Percentiles rank a stretch among this genome's conserved stretches.
Conservation (phyloP, 2,329 filamentous ascomycete genomes). For the Sporothrix brasiliensis region DNA sequence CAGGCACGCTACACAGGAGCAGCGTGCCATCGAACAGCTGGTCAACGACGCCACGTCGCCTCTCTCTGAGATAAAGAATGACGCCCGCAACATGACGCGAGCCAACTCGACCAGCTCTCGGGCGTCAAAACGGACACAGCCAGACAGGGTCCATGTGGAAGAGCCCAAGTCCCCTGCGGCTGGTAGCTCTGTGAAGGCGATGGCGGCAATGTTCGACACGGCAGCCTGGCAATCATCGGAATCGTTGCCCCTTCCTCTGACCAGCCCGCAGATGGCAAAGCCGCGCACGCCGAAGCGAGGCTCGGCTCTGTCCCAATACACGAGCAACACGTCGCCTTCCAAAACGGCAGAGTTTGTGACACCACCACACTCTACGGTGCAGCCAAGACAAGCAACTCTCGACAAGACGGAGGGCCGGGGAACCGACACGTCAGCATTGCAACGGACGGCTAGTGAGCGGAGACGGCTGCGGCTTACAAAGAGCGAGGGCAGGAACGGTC, state of each 20-base stretch:
- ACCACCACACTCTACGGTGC: constrained; percentile 6
- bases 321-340: constrained; percentile 35
- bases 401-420: background rate
- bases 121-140: background rate
- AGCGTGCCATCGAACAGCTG: background rate
- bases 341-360: constrained; percentile 22
- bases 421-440: background rate
- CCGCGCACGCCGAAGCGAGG: constrained; percentile 33
- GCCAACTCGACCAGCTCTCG: constrained; percentile 20
- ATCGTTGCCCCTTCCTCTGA: background rate
- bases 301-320: constrained; percentile 39
- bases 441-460: constrained; percentile 18
- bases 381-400: background rate
- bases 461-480: constrained; percentile 29
- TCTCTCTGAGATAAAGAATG: constrained; percentile 33
- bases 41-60: background rate
- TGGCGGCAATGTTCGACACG: constrained; percentile 57
- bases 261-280: background rate
- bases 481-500: constrained; percentile 29
- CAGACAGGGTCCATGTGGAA: constrained; percentile 30
- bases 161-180: constrained; percentile 37
- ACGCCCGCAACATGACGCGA: constrained; percentile 1
- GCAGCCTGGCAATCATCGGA: constrained; percentile 34
- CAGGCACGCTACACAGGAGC: background rate
- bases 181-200: constrained; percentile 49